Evolutionary conservation across 2,329 filamentous ascomycete species (phyloP), one percentile per base, ranked within the genome.

Genomic region (Monascus ruber): DNA sequence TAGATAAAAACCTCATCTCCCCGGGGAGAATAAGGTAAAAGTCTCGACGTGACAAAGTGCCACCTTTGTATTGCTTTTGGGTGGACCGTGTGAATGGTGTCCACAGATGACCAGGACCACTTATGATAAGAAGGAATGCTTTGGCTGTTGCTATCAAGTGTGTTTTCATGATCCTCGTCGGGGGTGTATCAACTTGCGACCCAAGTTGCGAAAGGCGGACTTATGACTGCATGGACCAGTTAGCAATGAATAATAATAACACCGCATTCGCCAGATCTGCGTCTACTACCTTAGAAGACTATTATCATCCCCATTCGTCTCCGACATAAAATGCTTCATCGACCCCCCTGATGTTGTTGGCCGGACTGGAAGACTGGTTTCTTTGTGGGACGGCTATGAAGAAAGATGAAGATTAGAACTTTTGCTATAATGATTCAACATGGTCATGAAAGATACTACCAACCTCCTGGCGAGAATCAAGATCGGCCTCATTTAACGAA

Each of bases 401-500:
- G 34, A 24, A 2, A 29, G 17, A 17, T 3, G 17, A 17, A 17
- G 17, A 17, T 17, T 17, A 17, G 17, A 17, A 17, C 17, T 17
- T 17, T 17, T 17, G 17, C 3, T 17, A 17, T 17, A 17, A 17
- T 17, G 17, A 17, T 17, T 17, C 17, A 17, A 17, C 3, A 17
- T 17, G 17, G 17, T 17, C 17, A 17, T 17, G 17, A 7, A 26
- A 6, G 26, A 26, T 6, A 35, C 8, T 25, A 54, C 57, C 34
- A 53, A 63, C 60, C 54, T 64, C 60, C 52, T 55, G 60, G 28
- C 54, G 58, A 46, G 54, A 55, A 48, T 64, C 59, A 26, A 60
- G 52, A 39, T 63, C 58, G 2, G 58, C 54, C 37, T 62, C 60
- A 47, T 49, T 58, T 6, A 51, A 53, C 38, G 60, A 62, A 24